Percentiles rank a stretch among this genome's conserved stretches.
These are phyloP conservation scores for Akebia trifoliata DNA, from an alignment of 164 flowering plant species.

Conservation along the genomic window DNA sequence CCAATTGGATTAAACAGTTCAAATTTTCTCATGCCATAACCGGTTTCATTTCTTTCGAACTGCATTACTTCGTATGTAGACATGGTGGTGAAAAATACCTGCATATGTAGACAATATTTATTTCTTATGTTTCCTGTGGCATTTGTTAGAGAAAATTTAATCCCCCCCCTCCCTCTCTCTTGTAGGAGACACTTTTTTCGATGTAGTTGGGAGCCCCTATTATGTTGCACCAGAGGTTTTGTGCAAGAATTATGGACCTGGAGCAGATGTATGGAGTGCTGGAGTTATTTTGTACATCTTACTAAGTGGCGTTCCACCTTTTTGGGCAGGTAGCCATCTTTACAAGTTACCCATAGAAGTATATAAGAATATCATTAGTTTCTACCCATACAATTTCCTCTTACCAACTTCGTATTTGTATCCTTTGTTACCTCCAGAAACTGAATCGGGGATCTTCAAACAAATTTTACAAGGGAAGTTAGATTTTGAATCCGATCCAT, in stretches of 20 bases:
- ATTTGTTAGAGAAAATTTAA: background rate
- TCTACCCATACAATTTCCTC: background rate
- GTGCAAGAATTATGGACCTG: slow-evolving; percentile 65
- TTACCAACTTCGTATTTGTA: background rate
- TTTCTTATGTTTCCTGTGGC: background rate
- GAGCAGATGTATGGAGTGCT: slow-evolving; percentile 82
- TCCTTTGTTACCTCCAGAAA: slow-evolving; percentile 43
- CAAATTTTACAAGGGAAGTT: slow-evolving; percentile 73
- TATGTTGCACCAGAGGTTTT: slow-evolving; percentile 85
- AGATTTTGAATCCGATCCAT: slow-evolving; percentile 80
- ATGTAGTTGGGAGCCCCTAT: slow-evolving; percentile 84
- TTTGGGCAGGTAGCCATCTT: slow-evolving; percentile 61
- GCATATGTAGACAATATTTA: background rate
- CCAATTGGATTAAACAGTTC: background rate
- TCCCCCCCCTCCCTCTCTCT: background rate
- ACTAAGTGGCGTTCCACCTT: slow-evolving; percentile 77
- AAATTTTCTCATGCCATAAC: background rate
- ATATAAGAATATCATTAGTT: too few relatives aligned
- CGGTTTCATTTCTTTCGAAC: background rate
- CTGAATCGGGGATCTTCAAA: slow-evolving; percentile 82
- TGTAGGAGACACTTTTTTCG: slow-evolving; percentile 46
- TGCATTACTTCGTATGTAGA: background rate
- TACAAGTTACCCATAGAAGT: background rate
- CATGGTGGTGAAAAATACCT: too few relatives aligned
- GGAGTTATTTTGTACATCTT: slow-evolving; percentile 78